Percentiles rank a stretch among this genome's conserved stretches.
phyloP scores from a whole-genome alignment of 768 basidiomycete genomes.

The Gymnopilus junonius region DNA sequence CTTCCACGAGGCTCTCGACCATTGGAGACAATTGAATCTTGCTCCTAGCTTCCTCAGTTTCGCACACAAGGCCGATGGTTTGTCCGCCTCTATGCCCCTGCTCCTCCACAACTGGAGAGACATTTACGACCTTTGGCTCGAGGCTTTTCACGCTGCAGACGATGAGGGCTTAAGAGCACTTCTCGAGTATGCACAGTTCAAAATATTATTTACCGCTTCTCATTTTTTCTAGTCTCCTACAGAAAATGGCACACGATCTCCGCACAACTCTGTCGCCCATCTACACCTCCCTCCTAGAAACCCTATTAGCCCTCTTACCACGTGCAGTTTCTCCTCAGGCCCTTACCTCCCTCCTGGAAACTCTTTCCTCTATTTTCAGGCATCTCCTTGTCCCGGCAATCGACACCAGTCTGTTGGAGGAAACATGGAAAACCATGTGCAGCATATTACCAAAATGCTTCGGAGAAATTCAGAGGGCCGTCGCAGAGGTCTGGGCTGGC shows the following conservation, averaged over 20 bases:
- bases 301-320: conserved; percentile 60
- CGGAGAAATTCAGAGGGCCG: conserved; percentile 73
- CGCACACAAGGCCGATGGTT: conserved; percentile 57
- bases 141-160: conserved; percentile 59
- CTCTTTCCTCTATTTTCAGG: conserved; percentile 72
- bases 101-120: conserved; percentile 81
- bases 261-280: conserved; percentile 74
- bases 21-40: conserved; percentile 83
- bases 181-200: conserved; percentile 66
- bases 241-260: conserved; percentile 80
- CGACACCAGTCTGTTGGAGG: conserved; percentile 54
- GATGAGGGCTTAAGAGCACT: conserved; percentile 75
- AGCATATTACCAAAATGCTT: conserved; percentile 59
- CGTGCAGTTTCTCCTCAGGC: conserved; percentile 62
- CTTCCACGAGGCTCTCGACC: conserved; percentile 73
- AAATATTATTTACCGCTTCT: not conserved
- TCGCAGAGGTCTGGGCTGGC: conserved; percentile 89
- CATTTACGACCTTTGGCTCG: conserved; percentile 67
- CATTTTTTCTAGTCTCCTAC: conserved; percentile 58
- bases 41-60: conserved; percentile 76
- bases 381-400: conserved; percentile 71
- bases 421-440: conserved; percentile 63
- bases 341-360: conserved; percentile 66
- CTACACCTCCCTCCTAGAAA: conserved; percentile 58
- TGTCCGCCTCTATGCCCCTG: conserved; percentile 79